Percentiles rank a stretch among this genome's conserved stretches.
Conservation (phyloP, 1,139 yeast genomes). For the Candida labiduridarum region DNA sequence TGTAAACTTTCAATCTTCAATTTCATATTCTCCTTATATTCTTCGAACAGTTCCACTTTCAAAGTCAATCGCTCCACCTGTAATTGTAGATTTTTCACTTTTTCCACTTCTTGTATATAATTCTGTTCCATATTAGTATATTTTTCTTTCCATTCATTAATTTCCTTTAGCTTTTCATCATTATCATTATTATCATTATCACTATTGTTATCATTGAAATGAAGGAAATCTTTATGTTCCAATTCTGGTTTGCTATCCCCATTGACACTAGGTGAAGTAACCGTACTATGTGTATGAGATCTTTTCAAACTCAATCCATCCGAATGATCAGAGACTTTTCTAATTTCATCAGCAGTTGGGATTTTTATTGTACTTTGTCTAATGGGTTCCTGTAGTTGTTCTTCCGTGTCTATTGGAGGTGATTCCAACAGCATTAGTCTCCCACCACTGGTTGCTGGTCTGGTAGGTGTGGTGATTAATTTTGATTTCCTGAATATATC, state of each 20-base stretch:
- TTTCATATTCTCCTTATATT: too few species aligned
- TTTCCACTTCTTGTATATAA: neutral
- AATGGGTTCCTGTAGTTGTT: neutral
- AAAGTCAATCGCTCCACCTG: too few species aligned
- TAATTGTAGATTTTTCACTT: too few species aligned
- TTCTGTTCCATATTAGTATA: neutral
- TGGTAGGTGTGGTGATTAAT: neutral
- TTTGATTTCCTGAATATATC: neutral
- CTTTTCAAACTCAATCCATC: slow-evolving; percentile 2
- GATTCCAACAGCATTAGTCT: too few species aligned
- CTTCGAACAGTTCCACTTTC: too few species aligned
- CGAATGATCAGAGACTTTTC: slow-evolving; percentile 4
- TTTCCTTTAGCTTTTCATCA: neutral
- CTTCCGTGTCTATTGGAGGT: neutral
- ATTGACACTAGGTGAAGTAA: neutral
- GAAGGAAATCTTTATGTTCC: neutral
- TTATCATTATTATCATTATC: neutral
- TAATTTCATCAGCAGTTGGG: neutral
- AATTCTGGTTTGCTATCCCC: neutral
- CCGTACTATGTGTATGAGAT: neutral
- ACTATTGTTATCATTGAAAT: neutral
- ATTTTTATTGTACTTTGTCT: neutral
- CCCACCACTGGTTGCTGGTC: neutral
- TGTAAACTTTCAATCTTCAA: too few species aligned
- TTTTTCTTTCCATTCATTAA: neutral